Evolutionary conservation across 495 filamentous ascomycete genomes (phyloP).

Genomic region (Tetracladium setigerum): DNA sequence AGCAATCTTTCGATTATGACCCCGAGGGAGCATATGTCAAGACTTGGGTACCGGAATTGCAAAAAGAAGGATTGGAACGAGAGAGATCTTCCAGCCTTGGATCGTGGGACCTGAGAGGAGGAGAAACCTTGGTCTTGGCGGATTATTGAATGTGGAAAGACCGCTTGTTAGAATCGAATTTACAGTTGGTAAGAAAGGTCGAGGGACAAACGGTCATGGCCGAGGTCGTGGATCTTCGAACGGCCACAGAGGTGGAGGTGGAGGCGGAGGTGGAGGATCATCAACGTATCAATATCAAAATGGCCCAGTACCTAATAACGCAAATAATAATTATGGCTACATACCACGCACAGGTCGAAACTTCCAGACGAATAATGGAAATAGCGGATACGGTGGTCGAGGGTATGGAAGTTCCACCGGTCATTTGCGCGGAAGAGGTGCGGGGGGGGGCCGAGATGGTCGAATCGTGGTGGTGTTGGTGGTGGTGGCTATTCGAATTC

Average conservation of each 20-base stretch:
- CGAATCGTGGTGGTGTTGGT: too few species aligned
- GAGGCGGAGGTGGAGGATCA: background rate
- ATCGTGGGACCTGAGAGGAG: slow-evolving; percentile 38
- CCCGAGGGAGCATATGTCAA: slow-evolving; percentile 54
- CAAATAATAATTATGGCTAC: too few species aligned
- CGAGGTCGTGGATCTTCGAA: background rate
- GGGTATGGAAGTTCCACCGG: slow-evolving; percentile 15
- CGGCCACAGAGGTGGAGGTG: slow-evolving; percentile 1
- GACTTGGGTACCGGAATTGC: slow-evolving; percentile 57
- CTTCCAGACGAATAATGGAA: background rate
- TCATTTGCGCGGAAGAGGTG: background rate
- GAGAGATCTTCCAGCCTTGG: slow-evolving; percentile 59
- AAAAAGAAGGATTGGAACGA: slow-evolving; percentile 22
- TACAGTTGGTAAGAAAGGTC: slow-evolving; percentile 21
- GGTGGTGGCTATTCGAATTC: too few species aligned
- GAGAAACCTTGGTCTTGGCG: slow-evolving; percentile 40
- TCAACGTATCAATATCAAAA: too few species aligned
- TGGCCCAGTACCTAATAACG: too few species aligned
- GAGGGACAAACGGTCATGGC: background rate
- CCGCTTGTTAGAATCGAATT: slow-evolving; percentile 42
- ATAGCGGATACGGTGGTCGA: slow-evolving; percentile 9
- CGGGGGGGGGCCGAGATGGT: background rate
- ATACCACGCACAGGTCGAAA: too few species aligned
- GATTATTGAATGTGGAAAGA: slow-evolving; percentile 36
- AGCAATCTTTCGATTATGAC: slow-evolving; percentile 66